Evolutionary conservation across 2,329 filamentous ascomycete genomes (phyloP).

Genomic region (Gnomoniopsis smithogilvyi): DNA sequence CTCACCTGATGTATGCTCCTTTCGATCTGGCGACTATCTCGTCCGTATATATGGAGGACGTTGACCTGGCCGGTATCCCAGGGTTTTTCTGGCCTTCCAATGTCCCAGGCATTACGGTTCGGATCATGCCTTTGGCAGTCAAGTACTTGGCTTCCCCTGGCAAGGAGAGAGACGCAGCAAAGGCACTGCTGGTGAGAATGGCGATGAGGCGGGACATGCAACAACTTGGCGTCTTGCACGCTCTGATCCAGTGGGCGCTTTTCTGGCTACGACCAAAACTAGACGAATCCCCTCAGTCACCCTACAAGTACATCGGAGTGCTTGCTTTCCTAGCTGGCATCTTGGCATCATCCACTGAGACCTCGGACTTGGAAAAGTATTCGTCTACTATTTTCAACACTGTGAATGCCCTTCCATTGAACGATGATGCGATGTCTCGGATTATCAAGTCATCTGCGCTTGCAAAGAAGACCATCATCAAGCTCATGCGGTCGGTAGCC

Average conservation of each 20-base stretch:
- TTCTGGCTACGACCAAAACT: constrained; percentile 49
- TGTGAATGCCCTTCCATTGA: constrained; percentile 46
- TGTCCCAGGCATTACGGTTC: constrained; percentile 66
- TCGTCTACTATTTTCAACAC: constrained; percentile 63
- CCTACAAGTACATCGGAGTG: constrained; percentile 75
- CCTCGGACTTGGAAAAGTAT: constrained; percentile 68
- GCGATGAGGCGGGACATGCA: constrained; percentile 89
- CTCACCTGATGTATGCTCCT: constrained; percentile 76
- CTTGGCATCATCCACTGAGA: constrained; percentile 65
- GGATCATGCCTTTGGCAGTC: constrained; percentile 68
- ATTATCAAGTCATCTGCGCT: constrained; percentile 69
- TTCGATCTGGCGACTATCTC: constrained; percentile 91
- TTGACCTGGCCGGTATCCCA: constrained; percentile 37
- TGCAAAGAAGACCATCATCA: constrained; percentile 78
- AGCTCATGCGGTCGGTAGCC: constrained; percentile 74
- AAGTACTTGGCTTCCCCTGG: constrained; percentile 71
- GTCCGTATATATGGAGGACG: constrained; percentile 48
- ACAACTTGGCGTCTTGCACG: constrained; percentile 63
- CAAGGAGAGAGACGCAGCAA: constrained; percentile 89
- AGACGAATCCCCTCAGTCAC: constrained; percentile 40
- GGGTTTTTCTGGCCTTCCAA: constrained; percentile 54
- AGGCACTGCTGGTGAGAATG: constrained; percentile 73
- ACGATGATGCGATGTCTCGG: constrained; percentile 44
- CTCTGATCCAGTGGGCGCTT: constrained; percentile 70
- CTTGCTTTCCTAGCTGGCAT: constrained; percentile 78